Evolutionary conservation across 768 basidiomycete genomes (phyloP).

Genomic region (Brasilioporus rufonigricans): DNA sequence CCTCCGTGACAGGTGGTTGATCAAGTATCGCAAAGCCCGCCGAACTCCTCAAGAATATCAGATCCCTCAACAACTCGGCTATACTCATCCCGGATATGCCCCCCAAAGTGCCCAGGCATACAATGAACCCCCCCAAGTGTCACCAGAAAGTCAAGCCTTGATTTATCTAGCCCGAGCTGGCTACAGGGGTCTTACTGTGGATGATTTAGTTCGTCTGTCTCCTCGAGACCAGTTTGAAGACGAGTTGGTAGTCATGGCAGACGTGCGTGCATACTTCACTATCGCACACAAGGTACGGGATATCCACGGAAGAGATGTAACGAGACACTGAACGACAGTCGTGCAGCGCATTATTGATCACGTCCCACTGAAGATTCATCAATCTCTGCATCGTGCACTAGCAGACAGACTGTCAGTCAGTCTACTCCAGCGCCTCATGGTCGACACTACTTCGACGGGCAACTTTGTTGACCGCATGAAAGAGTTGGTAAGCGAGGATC

Average conservation of each 20-base stretch:
- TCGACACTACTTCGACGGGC: constrained; percentile 8
- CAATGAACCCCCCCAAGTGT: no score
- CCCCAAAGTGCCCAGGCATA: no score
- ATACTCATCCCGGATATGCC: no score
- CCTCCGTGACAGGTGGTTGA: constrained; percentile 25
- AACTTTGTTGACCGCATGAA: constrained; percentile 33
- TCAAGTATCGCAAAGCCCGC: constrained; percentile 20
- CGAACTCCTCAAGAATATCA: not conserved
- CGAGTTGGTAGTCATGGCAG: constrained; percentile 51
- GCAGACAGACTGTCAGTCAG: constrained; percentile 33
- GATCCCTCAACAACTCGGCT: no score
- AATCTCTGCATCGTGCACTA: constrained; percentile 41
- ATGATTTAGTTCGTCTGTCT: constrained; percentile 29
- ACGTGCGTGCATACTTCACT: constrained; percentile 55
- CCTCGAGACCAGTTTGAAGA: constrained; percentile 33
- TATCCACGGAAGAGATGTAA: not conserved
- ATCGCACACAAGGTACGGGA: constrained; percentile 53
- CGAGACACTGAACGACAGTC: not conserved
- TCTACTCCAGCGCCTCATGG: constrained; percentile 36
- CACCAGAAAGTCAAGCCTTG: constrained; percentile 19
- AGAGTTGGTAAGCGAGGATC: constrained; percentile 46
- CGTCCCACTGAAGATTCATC: constrained; percentile 49
- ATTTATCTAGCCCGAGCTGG: constrained; percentile 29
- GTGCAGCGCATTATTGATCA: constrained; percentile 54
- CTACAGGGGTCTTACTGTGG: constrained; percentile 15